These are phyloP conservation scores for Penicillium crystallinum DNA, from an alignment of 495 filamentous ascomycete genomes.

Conservation along the genomic window DNA sequence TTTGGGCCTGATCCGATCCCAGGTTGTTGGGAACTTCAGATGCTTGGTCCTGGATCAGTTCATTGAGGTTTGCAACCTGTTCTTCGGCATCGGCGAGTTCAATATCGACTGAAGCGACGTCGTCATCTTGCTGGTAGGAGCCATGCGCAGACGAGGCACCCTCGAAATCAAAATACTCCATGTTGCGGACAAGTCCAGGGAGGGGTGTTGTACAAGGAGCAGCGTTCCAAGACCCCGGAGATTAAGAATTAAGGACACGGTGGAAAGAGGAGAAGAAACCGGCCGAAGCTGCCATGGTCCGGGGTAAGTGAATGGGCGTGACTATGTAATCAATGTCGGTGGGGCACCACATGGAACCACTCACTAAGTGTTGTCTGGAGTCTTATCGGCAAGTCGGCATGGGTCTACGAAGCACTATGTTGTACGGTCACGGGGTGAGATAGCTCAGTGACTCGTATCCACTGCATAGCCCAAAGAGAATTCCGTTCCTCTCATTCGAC, in stretches of 20 bases:
- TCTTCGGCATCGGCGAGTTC: conserved; percentile 37
- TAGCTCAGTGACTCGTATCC: no score
- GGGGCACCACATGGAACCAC: conserved; percentile 12
- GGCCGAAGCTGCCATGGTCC: conserved; percentile 25
- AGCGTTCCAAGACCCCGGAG: not conserved
- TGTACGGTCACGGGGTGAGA: no score
- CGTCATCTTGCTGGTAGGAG: conserved; percentile 33
- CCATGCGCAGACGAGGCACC: conserved; percentile 40
- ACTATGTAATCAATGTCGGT: conserved; percentile 16
- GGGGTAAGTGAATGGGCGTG: conserved; percentile 24
- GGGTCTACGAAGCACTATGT: no score
- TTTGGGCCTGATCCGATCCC: conserved; percentile 25
- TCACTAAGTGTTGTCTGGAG: not conserved
- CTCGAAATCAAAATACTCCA: conserved; percentile 55
- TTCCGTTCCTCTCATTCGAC: not conserved
- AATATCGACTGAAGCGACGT: conserved; percentile 38
- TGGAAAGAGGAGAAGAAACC: conserved; percentile 12
- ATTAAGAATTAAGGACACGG: not conserved
- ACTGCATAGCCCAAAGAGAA: no score
- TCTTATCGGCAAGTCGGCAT: not conserved
- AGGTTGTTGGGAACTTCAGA: conserved; percentile 33
- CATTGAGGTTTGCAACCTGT: conserved; percentile 29
- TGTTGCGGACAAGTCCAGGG: conserved; percentile 10
- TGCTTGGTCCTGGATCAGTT: conserved; percentile 34
- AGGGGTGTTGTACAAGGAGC: not conserved